These are phyloP conservation scores for Digitaria exilis DNA, from an alignment of 202 grass and related monocot genomes.

Conservation along the genomic window DNA sequence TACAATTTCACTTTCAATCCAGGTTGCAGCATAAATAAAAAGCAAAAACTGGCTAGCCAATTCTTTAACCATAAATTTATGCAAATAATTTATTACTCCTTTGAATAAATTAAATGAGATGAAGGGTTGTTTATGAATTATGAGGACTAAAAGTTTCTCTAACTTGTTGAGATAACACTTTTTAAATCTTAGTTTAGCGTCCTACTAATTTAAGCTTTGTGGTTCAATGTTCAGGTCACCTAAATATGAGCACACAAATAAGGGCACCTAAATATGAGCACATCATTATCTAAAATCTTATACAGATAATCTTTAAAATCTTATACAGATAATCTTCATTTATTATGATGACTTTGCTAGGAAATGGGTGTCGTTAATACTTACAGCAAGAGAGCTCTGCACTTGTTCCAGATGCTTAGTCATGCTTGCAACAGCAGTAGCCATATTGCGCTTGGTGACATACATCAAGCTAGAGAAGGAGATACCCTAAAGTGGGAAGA, in stretches of 20 bases:
- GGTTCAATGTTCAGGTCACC: background rate
- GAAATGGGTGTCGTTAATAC: conserved; percentile 24
- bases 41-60: background rate
- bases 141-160: background rate
- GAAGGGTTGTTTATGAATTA: background rate
- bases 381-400: conserved; percentile 78
- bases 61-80: background rate
- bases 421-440: conserved; percentile 78
- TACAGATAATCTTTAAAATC: too few relatives aligned
- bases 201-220: background rate
- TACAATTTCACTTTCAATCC: background rate
- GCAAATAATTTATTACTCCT: background rate
- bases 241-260: background rate
- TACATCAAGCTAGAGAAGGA: conserved; percentile 86
- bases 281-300: too few relatives aligned
- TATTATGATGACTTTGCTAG: conserved; percentile 5
- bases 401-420: conserved; percentile 81
- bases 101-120: background rate
- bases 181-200: background rate
- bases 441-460: conserved; percentile 82
- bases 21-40: background rate
- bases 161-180: background rate
- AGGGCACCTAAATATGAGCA: too few relatives aligned
- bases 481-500: conserved; percentile 52
- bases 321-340: conserved; percentile 1